Evolutionary conservation across 2,329 filamentous ascomycete species (phyloP).

Genomic region (Xylaria sp.): DNA sequence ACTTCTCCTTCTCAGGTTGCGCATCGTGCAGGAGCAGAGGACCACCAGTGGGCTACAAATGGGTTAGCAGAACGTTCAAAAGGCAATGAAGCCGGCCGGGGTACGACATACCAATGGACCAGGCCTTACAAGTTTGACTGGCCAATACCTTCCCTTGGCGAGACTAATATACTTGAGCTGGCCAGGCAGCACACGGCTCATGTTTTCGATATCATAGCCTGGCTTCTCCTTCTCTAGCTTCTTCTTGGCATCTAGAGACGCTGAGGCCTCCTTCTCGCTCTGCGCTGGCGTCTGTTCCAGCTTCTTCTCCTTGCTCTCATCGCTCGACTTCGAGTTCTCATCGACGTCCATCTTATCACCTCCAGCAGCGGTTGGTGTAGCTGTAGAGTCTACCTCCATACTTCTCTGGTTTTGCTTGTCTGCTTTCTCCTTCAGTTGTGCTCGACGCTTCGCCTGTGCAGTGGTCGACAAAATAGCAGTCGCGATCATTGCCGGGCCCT

Average conservation of each 20-base stretch:
- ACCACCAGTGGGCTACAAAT: conserved; percentile 80
- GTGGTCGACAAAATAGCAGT: conserved; percentile 96
- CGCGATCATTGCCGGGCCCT: conserved; percentile 90
- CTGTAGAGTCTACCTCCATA: conserved; percentile 89
- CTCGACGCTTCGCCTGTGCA: conserved; percentile 92
- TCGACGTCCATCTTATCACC: conserved; percentile 90
- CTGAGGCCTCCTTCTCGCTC: conserved; percentile 62
- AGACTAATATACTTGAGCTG: conserved; percentile 98
- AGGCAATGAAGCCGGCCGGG: background rate
- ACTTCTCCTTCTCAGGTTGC: conserved; percentile 76
- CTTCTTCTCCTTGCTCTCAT: conserved; percentile 66
- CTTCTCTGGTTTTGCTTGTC: conserved; percentile 78
- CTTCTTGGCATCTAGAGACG: conserved; percentile 73
- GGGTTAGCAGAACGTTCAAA: conserved; percentile 47
- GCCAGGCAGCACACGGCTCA: conserved; percentile 89
- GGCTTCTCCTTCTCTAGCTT: conserved; percentile 95
- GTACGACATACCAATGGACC: conserved; percentile 62
- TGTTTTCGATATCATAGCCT: conserved; percentile 94
- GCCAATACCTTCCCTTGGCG: conserved; percentile 86
- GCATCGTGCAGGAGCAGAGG: conserved; percentile 90
- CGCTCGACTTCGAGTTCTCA: conserved; percentile 59
- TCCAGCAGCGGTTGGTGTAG: conserved; percentile 67
- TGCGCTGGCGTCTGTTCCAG: conserved; percentile 53
- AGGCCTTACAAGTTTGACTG: conserved; percentile 65
- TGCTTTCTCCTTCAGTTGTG: conserved; percentile 82